A percentile compares a stretch with the other conserved stretches of the same genome.
These are phyloP conservation scores for Lactarius evosmus DNA, from an alignment of 768 basidiomycete species.

Conservation along the genomic window DNA sequence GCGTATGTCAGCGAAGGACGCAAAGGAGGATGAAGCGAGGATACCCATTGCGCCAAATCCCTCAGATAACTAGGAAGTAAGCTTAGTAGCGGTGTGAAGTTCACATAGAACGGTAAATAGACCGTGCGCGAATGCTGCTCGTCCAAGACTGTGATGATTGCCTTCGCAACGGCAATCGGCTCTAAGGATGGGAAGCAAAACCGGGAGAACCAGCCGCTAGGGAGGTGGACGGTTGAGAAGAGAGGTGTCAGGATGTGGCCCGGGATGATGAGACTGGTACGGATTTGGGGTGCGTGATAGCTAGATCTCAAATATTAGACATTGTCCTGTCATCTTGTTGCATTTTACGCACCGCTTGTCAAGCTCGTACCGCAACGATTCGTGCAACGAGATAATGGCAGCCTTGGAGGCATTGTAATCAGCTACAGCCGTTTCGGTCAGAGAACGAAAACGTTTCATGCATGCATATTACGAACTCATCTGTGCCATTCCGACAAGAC, in stretches of 20 bases:
- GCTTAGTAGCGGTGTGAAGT: conserved; percentile 53
- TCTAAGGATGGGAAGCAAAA: conserved; percentile 78
- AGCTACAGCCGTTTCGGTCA: conserved; percentile 41
- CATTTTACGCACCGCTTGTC: conserved; percentile 58
- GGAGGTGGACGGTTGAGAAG: conserved; percentile 59
- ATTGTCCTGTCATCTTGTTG: conserved; percentile 12
- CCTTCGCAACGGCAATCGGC: conserved; percentile 74
- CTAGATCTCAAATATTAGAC: conserved; percentile 35
- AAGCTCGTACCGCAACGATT: conserved; percentile 84
- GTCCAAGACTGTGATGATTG: conserved; percentile 78
- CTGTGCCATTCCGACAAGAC: conserved; percentile 66
- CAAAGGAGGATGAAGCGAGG: conserved; percentile 13
- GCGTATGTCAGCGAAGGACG: neutral
- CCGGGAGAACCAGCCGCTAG: conserved; percentile 48
- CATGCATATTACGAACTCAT: conserved; percentile 53
- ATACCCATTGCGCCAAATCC: conserved; percentile 76
- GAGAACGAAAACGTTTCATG: conserved; percentile 1
- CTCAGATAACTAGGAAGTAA: conserved; percentile 68
- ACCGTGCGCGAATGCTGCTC: conserved; percentile 72
- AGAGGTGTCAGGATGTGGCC: conserved; percentile 77
- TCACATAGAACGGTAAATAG: conserved; percentile 67
- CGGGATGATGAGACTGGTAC: conserved; percentile 84
- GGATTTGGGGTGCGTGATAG: conserved; percentile 71
- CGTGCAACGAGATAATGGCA: conserved; percentile 75
- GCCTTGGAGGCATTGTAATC: conserved; percentile 95